Evolutionary conservation across 2,329 filamentous ascomycete genomes (phyloP).

Genomic region (Neopestalotiopsis clavispora): DNA sequence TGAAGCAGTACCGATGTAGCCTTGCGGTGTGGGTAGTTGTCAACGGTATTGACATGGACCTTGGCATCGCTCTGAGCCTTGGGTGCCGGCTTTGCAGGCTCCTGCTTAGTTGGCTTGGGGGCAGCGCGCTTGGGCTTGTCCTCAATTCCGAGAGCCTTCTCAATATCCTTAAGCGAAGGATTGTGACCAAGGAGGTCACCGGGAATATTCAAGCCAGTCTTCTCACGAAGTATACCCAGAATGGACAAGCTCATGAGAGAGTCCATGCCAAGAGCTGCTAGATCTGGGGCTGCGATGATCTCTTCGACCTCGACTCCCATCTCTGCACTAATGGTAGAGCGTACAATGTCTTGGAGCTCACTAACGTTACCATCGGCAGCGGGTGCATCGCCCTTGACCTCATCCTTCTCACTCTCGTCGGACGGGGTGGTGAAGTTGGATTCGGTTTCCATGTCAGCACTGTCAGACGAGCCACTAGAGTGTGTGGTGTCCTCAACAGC

Average conservation of each 20-base stretch:
- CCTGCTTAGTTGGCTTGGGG: conserved; percentile 27
- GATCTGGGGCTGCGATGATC: conserved; percentile 56
- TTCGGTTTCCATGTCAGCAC: conserved; percentile 51
- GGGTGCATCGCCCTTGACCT: conserved; percentile 43
- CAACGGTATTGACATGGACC: conserved; percentile 37
- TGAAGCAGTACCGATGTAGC: conserved; percentile 51
- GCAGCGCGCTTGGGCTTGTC: conserved; percentile 42
- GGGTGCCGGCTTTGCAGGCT: conserved; percentile 47
- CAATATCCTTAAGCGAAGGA: conserved; percentile 67
- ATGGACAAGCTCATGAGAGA: conserved; percentile 63
- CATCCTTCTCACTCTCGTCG: conserved; percentile 57
- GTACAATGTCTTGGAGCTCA: conserved; percentile 57
- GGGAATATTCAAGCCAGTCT: conserved; percentile 58
- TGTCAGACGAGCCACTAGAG: conserved; percentile 41
- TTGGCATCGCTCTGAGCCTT: conserved; percentile 38
- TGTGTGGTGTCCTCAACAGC: conserved; percentile 41
- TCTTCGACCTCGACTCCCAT: conserved; percentile 75
- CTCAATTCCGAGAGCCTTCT: conserved; percentile 64
- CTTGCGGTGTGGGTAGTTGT: conserved; percentile 55
- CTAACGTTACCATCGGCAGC: conserved; percentile 44
- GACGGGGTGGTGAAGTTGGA: conserved; percentile 58
- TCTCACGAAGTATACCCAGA: conserved; percentile 58
- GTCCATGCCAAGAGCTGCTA: conserved; percentile 63
- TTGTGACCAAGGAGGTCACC: conserved; percentile 66
- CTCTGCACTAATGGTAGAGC: conserved; percentile 71